Percentiles rank a stretch among this genome's conserved stretches.
Evolutionary conservation across 2,329 filamentous ascomycete genomes (phyloP).

Genomic region (Ophiocordyceps unilateralis): DNA sequence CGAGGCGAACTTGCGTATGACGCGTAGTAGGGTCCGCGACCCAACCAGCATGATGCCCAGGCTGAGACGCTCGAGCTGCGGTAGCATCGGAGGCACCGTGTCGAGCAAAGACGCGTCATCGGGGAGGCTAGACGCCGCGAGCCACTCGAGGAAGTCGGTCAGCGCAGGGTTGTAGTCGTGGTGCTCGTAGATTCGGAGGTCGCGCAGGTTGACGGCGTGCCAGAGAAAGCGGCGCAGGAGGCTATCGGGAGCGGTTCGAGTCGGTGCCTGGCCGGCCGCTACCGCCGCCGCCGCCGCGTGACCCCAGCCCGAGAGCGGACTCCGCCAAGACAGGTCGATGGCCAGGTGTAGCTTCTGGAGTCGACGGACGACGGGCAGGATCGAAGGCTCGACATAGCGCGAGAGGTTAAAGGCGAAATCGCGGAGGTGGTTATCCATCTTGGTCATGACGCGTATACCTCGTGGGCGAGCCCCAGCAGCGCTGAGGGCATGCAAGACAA

Average conservation of each 20-base stretch:
- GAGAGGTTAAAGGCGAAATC: conserved; percentile 30
- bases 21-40: conserved; percentile 11
- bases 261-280: neutral
- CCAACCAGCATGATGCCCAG: conserved; percentile 21
- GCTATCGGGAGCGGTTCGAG: conserved; percentile 1
- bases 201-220: conserved; percentile 22
- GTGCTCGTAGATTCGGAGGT: conserved; percentile 18
- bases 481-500: conserved; percentile 24
- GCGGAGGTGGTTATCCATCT: conserved; percentile 12
- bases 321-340: conserved; percentile 8
- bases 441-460: conserved; percentile 30
- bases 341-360: conserved; percentile 25
- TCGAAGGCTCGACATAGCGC: conserved; percentile 14
- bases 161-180: neutral
- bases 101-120: neutral
- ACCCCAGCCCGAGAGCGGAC: neutral
- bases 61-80: conserved; percentile 22
- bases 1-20: conserved; percentile 24
- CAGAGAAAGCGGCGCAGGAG: conserved; percentile 10
- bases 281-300: no score
- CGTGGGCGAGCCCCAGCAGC: conserved; percentile 18
- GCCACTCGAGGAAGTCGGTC: conserved; percentile 3
- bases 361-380: conserved; percentile 24
- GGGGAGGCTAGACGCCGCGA: neutral
- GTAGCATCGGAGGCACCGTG: conserved; percentile 12